These are phyloP conservation scores for Tuber brumale DNA, from an alignment of 495 filamentous ascomycete species.

Conservation along the genomic window DNA sequence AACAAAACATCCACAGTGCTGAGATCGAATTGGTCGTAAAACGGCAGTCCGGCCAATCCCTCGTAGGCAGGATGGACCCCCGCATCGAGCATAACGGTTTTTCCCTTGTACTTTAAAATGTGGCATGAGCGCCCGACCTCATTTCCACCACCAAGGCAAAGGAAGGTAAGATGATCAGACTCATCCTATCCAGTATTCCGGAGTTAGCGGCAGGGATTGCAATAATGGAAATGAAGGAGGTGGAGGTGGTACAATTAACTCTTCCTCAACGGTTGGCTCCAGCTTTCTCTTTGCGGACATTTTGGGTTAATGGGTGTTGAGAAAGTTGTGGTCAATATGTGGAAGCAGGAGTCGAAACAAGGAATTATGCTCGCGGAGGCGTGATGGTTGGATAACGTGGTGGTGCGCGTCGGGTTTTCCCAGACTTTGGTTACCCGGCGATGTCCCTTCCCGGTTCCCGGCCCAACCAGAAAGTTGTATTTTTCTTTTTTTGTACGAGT, in stretches of 20 bases:
- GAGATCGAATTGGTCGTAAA: constrained; percentile 97
- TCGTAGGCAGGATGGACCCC: constrained; percentile 97
- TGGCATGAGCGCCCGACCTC: constrained; percentile 97
- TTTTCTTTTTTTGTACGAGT: too few species aligned
- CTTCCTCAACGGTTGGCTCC: constrained; percentile 40
- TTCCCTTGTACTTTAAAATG: constrained; percentile 97
- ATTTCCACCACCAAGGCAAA: constrained; percentile 89
- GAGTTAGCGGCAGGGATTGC: constrained; percentile 10
- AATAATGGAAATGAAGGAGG: not conserved
- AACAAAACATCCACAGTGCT: constrained; percentile 94
- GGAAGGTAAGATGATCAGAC: constrained; percentile 83
- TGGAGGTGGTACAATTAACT: constrained; percentile 29
- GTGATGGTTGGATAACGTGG: not conserved
- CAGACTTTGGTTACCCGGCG: not conserved
- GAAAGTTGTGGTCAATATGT: not conserved
- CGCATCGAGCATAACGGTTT: constrained; percentile 98
- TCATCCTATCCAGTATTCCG: constrained; percentile 26
- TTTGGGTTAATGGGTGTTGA: not conserved
- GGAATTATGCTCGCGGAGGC: not conserved
- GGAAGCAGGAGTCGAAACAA: not conserved
- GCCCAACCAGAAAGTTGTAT: not conserved
- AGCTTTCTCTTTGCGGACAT: constrained; percentile 51
- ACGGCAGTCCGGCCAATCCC: constrained; percentile 84
- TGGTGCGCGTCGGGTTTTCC: not conserved
- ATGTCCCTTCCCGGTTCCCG: not conserved